These are phyloP conservation scores for Colletotrichum sp. DNA, from an alignment of 2,329 filamentous ascomycete genomes.

Conservation along the genomic window DNA sequence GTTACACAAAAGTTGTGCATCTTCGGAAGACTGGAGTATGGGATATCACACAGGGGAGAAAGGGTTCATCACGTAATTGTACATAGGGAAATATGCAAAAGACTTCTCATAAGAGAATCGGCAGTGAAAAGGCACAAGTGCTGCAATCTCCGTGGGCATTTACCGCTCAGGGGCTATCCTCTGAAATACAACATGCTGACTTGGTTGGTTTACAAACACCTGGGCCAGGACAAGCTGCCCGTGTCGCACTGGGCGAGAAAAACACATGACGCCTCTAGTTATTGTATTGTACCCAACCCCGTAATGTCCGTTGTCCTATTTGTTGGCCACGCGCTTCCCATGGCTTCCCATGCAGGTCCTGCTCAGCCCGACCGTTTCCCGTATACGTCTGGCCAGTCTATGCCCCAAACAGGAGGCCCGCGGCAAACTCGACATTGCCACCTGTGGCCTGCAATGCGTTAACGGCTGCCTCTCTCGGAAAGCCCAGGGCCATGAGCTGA, in stretches of 20 bases:
- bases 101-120: background rate
- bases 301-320: background rate
- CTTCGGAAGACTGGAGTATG: background rate
- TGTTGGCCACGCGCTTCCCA: background rate
- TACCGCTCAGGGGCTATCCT: background rate
- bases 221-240: background rate
- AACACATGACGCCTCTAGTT: constrained; percentile 1
- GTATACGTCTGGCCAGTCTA: constrained; percentile 21
- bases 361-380: background rate
- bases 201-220: background rate
- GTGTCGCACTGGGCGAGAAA: background rate
- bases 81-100: background rate
- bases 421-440: constrained; percentile 89
- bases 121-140: background rate
- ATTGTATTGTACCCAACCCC: background rate
- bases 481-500: constrained; percentile 78
- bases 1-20: background rate
- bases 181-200: background rate
- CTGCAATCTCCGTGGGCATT: background rate
- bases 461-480: constrained; percentile 76
- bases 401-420: constrained; percentile 73
- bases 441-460: constrained; percentile 81
- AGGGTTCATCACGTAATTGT: background rate
- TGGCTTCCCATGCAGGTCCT: background rate
- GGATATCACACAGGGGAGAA: background rate